Percentiles rank a stretch among this genome's conserved stretches.
phyloP scores from a whole-genome alignment of 345 rosid species.

The Eucalyptus albens region DNA sequence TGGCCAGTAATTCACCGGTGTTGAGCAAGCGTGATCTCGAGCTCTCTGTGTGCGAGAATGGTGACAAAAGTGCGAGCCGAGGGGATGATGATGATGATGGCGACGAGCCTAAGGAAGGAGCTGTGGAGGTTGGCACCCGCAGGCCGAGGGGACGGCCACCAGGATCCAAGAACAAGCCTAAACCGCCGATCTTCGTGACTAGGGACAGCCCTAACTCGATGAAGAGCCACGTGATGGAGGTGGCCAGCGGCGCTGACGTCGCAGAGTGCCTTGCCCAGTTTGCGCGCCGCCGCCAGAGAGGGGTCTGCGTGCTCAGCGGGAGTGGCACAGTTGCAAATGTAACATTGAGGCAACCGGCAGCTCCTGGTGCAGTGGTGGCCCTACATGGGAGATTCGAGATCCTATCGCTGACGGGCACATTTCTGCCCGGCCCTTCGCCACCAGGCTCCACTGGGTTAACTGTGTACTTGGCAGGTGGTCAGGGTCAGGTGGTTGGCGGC shows the following conservation, averaged over 20 bases:
- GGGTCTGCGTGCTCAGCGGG: constrained; percentile 71
- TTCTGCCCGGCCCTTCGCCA: constrained; percentile 87
- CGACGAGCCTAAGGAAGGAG: neutral
- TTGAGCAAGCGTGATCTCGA: neutral
- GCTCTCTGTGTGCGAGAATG: neutral
- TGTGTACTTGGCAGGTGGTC: constrained; percentile 64
- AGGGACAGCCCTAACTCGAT: constrained; percentile 91
- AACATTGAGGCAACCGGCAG: constrained; percentile 71
- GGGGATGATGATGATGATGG: constrained; percentile 27
- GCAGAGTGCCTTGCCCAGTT: constrained; percentile 73
- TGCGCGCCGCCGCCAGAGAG: constrained; percentile 73
- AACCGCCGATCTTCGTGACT: constrained; percentile 77
- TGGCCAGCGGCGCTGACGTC: constrained; percentile 70
- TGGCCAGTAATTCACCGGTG: neutral
- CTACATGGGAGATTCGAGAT: constrained; percentile 86
- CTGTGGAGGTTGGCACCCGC: constrained; percentile 20
- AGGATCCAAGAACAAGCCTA: constrained; percentile 85
- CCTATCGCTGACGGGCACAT: constrained; percentile 71
- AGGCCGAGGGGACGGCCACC: constrained; percentile 84
- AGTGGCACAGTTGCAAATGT: constrained; percentile 81
- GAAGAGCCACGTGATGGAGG: constrained; percentile 84
- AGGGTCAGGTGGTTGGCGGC: constrained; percentile 95
- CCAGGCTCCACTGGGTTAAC: constrained; percentile 82
- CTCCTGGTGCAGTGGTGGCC: constrained; percentile 55
- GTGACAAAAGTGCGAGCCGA: constrained; percentile 21